Evolutionary conservation across 208 protist species (phyloP).

Genomic region (Trichomonas tenax): DNA sequence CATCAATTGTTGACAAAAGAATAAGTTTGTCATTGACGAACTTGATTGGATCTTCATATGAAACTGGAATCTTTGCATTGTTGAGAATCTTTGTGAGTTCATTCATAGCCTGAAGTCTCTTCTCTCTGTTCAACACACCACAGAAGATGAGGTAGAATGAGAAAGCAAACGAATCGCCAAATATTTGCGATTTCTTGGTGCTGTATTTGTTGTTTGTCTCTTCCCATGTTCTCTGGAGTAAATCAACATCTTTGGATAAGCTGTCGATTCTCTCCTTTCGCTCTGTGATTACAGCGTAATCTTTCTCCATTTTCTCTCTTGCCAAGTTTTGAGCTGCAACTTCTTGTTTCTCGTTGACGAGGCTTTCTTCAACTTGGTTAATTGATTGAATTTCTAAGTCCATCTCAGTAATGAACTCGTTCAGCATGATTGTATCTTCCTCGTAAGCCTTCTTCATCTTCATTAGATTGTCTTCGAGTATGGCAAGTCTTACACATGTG

Average conservation of each 20-base stretch:
- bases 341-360: not conserved
- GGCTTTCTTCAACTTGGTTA: not conserved
- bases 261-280: not conserved
- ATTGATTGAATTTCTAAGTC: not conserved
- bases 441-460: not conserved
- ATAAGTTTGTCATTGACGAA: not conserved
- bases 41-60: not conserved
- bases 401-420: not conserved
- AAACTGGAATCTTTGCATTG: not conserved
- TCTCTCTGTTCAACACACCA: not conserved
- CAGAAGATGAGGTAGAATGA: not conserved
- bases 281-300: not conserved
- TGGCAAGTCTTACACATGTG: not conserved
- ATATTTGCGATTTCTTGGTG: not conserved
- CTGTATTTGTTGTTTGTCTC: not conserved
- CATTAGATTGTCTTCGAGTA: not conserved
- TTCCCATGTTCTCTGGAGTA: not conserved
- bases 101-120: not conserved
- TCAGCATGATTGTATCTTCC: not conserved
- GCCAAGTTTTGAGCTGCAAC: not conserved
- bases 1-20: not conserved
- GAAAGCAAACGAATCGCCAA: not conserved
- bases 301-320: not conserved
- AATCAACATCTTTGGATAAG: not conserved
- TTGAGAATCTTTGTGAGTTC: not conserved